These are phyloP conservation scores for Setaria viridis DNA, from an alignment of 202 grass and related monocot genomes.

Conservation along the genomic window DNA sequence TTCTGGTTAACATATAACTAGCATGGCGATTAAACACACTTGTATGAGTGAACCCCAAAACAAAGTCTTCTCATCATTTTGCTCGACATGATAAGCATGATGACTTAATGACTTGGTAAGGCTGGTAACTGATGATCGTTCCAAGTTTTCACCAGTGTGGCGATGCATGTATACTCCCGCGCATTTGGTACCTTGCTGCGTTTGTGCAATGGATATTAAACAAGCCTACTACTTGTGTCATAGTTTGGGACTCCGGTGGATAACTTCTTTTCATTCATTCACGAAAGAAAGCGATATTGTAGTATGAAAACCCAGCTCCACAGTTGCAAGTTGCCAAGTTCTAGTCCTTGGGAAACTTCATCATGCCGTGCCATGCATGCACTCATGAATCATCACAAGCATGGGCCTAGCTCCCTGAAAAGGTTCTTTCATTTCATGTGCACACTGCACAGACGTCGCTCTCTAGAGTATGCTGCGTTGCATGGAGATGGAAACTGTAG, in stretches of 20 bases:
- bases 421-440: slow-evolving; percentile 44
- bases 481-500: slow-evolving; percentile 56
- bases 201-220: slow-evolving; percentile 29
- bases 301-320: background rate
- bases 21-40: background rate
- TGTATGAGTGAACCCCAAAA: background rate
- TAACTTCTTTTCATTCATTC: slow-evolving; percentile 23
- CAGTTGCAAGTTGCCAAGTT: background rate
- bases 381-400: slow-evolving; percentile 26
- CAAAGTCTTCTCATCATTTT: background rate
- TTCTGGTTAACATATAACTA: background rate
- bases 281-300: background rate
- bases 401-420: slow-evolving; percentile 31
- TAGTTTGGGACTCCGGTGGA: background rate
- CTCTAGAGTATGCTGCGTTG: background rate
- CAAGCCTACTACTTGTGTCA: slow-evolving; percentile 35
- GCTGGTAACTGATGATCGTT: slow-evolving; percentile 32
- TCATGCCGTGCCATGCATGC: slow-evolving; percentile 27
- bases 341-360: background rate
- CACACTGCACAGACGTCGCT: slow-evolving; percentile 15
- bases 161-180: background rate
- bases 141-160: background rate
- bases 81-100: background rate
- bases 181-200: slow-evolving; percentile 2
- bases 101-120: background rate